These are phyloP conservation scores for Nicotiana otophora DNA, from an alignment of 257 asterid genomes.

Conservation along the genomic window DNA sequence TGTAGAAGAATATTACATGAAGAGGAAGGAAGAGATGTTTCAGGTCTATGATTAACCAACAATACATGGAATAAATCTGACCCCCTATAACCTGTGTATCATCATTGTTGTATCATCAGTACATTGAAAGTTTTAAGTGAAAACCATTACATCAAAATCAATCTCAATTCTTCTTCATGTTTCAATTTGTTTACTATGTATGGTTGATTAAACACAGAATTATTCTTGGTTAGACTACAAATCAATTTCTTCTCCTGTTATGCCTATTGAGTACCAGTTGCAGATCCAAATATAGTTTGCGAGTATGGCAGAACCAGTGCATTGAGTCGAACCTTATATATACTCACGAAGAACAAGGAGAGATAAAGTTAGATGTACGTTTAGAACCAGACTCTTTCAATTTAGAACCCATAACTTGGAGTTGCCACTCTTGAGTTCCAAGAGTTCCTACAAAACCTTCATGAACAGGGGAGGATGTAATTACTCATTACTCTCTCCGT, in stretches of 20 bases:
- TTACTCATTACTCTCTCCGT: no score
- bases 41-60: not conserved
- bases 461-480: no score
- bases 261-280: not conserved
- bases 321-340: not conserved
- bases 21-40: slow-evolving; percentile 9
- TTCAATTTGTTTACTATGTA: not conserved
- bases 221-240: not conserved
- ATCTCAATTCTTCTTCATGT: not conserved
- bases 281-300: not conserved
- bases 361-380: no score
- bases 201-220: not conserved
- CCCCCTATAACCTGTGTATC: not conserved
- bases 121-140: not conserved
- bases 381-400: no score
- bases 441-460: no score
- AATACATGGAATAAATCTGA: slow-evolving; percentile 1
- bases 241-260: not conserved
- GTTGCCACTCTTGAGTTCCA: not conserved
- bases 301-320: not conserved
- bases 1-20: slow-evolving; percentile 6
- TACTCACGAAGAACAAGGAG: not conserved
- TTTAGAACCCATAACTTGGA: not conserved
- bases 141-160: not conserved
- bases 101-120: not conserved